These are phyloP conservation scores for Boletus rubroflammeus DNA, from an alignment of 768 basidiomycete species.

Conservation along the genomic window DNA sequence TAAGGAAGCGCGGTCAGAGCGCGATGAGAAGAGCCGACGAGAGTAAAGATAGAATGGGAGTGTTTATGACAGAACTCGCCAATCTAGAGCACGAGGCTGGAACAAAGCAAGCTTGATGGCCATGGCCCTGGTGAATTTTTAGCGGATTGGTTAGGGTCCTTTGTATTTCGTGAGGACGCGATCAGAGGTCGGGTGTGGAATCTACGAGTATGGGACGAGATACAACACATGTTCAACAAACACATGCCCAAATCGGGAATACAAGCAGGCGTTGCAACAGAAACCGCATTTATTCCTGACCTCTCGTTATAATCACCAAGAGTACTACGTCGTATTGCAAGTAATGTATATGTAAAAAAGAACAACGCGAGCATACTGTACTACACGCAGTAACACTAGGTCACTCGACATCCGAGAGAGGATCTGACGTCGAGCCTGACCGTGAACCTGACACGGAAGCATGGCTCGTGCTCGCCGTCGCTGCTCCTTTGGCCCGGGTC, in stretches of 20 bases:
- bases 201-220: no score
- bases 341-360: slow-evolving; percentile 15
- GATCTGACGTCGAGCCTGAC: slow-evolving; percentile 5
- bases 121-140: background rate
- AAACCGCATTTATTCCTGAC: background rate
- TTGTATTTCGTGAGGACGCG: slow-evolving; percentile 11
- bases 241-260: slow-evolving; percentile 28
- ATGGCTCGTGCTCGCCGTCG: background rate
- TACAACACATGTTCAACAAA: slow-evolving; percentile 21
- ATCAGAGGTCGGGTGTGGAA: background rate
- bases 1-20: background rate
- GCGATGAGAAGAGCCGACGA: background rate
- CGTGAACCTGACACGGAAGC: slow-evolving; percentile 5
- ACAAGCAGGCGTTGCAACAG: slow-evolving; percentile 20
- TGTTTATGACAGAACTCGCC: background rate
- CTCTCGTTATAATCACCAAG: slow-evolving; percentile 10
- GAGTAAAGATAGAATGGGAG: background rate
- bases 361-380: slow-evolving; percentile 3
- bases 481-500: background rate
- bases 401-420: slow-evolving; percentile 36
- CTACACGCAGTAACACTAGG: background rate
- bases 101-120: background rate
- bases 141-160: background rate
- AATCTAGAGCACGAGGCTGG: background rate
- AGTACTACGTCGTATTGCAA: background rate